Evolutionary conservation across 352 stramenopile genomes (phyloP), one percentile per base, ranked within the genome.

Genomic region (Pythium phragmitis): DNA sequence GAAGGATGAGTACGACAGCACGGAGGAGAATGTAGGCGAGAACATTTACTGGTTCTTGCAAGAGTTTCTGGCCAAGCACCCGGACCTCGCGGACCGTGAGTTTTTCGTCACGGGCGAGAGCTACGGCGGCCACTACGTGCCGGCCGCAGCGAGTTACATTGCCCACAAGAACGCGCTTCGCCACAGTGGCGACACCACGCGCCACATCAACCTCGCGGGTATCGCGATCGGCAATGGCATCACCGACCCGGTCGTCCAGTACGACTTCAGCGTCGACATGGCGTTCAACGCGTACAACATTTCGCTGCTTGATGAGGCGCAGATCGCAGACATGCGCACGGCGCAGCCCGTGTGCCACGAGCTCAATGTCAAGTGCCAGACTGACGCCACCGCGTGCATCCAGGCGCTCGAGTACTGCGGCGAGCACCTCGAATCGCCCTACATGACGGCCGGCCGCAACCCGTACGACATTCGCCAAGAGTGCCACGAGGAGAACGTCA

Each of bases 171-270:
- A 77, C 46, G 46, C 51, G 14, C 33, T 70, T 16, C 57, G 48
- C 43, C 46, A 13, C 54, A 72, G 26, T 69, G 82, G 43, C 75
- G 76, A 39, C 65, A 49, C 64, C 21, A 74, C 55, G 23, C 56
- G 45, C 59, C 49, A 42, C 33, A 76, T 88, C 56, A 79, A 83
- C 46, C 60, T 94, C 45, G 57, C 70, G 17, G 82, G 82, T 13
- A 80, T 94, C 47, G 77, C 79, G 4, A 76, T 94, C 34, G 85
- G 85, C 52, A 94, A 94, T 53, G 85, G 85, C 12, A 54, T 92
- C 23, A 94, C 84, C 3, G 45, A 67, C 45, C 51, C 60, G 23
- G 43, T 77, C 7, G 67, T 82, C 26, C 68, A 81, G 69, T 68
- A 76, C 36, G 17, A 56, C 7, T 69, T 84, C 49, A 63, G 57